These are phyloP conservation scores for Candolleomyces aberdarensis DNA, from an alignment of 768 basidiomycete genomes.

Conservation along the genomic window DNA sequence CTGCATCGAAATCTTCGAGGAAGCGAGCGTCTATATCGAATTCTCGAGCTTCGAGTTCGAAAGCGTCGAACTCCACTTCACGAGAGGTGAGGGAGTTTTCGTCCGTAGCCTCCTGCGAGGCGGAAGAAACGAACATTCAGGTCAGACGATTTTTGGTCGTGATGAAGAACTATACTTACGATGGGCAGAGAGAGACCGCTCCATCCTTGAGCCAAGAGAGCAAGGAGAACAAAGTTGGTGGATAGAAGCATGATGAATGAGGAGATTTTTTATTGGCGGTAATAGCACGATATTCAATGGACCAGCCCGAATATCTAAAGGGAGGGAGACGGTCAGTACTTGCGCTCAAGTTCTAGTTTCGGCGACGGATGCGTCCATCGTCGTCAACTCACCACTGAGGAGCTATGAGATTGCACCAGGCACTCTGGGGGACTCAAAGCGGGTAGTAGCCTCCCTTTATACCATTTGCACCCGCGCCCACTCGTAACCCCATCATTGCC, in stretches of 20 bases:
- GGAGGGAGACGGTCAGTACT: background rate
- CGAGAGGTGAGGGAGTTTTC: no score
- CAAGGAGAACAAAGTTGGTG: background rate
- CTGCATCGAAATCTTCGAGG: no score
- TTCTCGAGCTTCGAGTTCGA: no score
- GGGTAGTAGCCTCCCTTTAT: background rate
- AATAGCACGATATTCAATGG: background rate
- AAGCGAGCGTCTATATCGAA: no score
- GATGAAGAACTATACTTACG: background rate
- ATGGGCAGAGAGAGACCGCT: background rate
- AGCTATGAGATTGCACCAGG: conserved; percentile 1
- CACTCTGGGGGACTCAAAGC: background rate
- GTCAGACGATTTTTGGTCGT: background rate
- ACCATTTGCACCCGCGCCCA: background rate
- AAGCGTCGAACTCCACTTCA: no score
- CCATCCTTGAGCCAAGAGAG: background rate
- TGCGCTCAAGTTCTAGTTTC: background rate
- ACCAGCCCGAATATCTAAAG: background rate
- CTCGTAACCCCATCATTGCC: no score
- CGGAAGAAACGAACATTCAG: background rate
- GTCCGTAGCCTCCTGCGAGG: no score
- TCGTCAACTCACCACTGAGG: background rate
- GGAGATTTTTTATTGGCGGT: background rate
- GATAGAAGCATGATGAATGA: background rate
- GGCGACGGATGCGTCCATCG: background rate